Evolutionary conservation across 345 rosid species (phyloP).

Genomic region (Cochlearia excelsa): DNA sequence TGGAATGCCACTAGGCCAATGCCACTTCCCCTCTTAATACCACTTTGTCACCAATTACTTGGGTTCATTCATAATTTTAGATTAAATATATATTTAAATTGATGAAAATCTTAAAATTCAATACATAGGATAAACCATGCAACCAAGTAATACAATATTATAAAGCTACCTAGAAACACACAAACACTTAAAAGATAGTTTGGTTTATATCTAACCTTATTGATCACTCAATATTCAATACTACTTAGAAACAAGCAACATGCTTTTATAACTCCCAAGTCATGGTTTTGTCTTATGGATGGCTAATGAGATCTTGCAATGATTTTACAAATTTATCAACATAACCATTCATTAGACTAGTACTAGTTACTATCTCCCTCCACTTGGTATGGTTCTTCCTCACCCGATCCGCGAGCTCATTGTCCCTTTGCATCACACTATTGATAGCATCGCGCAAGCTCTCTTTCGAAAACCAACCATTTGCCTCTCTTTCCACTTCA

Average conservation of each 20-base stretch:
- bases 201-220: slow-evolving; percentile 7
- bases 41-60: too few relatives aligned
- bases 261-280: too few relatives aligned
- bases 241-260: slow-evolving; percentile 5
- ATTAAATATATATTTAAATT: background rate
- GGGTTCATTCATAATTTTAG: too few relatives aligned
- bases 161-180: slow-evolving; percentile 1
- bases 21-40: too few relatives aligned
- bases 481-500: slow-evolving; percentile 37
- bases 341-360: slow-evolving; percentile 5
- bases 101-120: background rate
- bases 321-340: background rate
- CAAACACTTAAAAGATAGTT: slow-evolving; percentile 7
- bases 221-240: background rate
- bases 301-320: background rate
- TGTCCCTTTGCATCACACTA: slow-evolving; percentile 26
- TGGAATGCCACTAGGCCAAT: too few relatives aligned
- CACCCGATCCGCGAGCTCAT: slow-evolving; percentile 7
- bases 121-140: background rate
- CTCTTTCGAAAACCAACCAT: slow-evolving; percentile 33
- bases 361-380: slow-evolving; percentile 19
- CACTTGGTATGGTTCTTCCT: slow-evolving; percentile 30
- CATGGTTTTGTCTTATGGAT: background rate
- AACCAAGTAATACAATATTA: slow-evolving; percentile 1
- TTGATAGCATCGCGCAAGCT: slow-evolving; percentile 30